Percentiles rank a stretch among this genome's conserved stretches.
phyloP scores from a whole-genome alignment of 768 basidiomycete species.

The Terana coerulea region DNA sequence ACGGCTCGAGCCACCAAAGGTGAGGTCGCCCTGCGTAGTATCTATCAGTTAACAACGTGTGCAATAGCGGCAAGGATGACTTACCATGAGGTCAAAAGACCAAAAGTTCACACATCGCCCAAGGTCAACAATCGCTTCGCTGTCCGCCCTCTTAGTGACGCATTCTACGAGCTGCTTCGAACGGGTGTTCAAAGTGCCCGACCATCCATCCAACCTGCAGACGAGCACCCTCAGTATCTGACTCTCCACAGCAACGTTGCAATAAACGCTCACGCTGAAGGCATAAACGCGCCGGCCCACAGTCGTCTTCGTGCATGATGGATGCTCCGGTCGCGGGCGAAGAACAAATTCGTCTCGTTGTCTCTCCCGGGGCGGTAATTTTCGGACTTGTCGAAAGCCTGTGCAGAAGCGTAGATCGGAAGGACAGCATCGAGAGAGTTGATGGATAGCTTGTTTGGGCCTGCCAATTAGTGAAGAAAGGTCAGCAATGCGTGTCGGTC shows the following conservation, averaged over 20 bases:
- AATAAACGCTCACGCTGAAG: conserved; percentile 16
- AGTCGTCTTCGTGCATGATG: conserved; percentile 24
- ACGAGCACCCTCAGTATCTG: background rate
- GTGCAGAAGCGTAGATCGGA: conserved; percentile 22
- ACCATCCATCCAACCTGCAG: background rate
- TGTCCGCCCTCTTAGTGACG: conserved; percentile 3
- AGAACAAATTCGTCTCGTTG: conserved; percentile 22
- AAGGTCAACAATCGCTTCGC: conserved; percentile 17
- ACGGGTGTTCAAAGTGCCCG: conserved; percentile 6
- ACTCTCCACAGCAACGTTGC: background rate
- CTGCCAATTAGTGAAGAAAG: too few relatives aligned
- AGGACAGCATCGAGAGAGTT: conserved; percentile 22
- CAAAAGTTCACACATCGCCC: conserved; percentile 15
- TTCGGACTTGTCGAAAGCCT: conserved; percentile 26
- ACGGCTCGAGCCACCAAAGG: conserved; percentile 17
- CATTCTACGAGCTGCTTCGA: conserved; percentile 14
- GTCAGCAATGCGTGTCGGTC: too few relatives aligned
- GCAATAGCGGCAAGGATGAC: background rate
- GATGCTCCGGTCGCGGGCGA: conserved; percentile 21
- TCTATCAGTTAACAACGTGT: too few relatives aligned
- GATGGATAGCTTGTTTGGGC: conserved; percentile 30
- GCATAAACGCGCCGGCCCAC: conserved; percentile 29
- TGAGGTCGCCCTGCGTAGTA: conserved; percentile 11
- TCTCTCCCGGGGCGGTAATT: conserved; percentile 23
- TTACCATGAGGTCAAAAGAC: conserved; percentile 26